phyloP scores from a whole-genome alignment of 2,329 filamentous ascomycete species.

The Biscogniauxia sp. region DNA sequence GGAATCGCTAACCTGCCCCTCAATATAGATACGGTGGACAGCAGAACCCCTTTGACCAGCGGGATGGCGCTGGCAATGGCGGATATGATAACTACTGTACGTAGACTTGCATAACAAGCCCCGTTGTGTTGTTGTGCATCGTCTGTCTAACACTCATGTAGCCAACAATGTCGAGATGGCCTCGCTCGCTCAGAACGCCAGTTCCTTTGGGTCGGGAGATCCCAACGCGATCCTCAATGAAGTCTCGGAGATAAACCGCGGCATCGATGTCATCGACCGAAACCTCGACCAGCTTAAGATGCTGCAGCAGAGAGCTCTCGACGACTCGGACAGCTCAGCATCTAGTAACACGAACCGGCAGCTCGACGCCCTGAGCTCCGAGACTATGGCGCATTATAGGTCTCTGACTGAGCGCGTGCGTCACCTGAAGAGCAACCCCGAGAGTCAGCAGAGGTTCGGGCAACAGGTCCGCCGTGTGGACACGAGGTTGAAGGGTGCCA shows the following conservation, averaged over 20 bases:
- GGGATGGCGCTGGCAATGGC: slow-evolving; percentile 38
- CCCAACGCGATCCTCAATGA: slow-evolving; percentile 81
- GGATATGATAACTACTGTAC: slow-evolving; percentile 41
- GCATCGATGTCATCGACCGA: slow-evolving; percentile 70
- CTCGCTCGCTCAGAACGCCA: slow-evolving; percentile 54
- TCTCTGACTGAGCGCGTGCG: slow-evolving; percentile 76
- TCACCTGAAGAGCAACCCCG: slow-evolving; percentile 76
- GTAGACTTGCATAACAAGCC: slow-evolving; percentile 6
- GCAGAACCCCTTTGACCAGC: slow-evolving; percentile 59
- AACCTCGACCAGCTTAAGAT: slow-evolving; percentile 70
- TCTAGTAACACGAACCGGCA: slow-evolving; percentile 65
- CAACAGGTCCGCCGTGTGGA: slow-evolving; percentile 81
- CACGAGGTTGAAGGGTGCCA: slow-evolving; percentile 74
- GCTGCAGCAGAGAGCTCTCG: slow-evolving; percentile 69
- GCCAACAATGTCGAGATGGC: slow-evolving; percentile 68
- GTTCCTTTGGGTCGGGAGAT: slow-evolving; percentile 50
- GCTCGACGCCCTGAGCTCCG: slow-evolving; percentile 70
- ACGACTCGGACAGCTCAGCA: slow-evolving; percentile 69
- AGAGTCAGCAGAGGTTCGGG: slow-evolving; percentile 71
- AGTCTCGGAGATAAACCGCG: slow-evolving; percentile 75
- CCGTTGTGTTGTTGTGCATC: neutral
- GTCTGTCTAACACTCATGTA: slow-evolving; percentile 22
- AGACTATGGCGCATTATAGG: slow-evolving; percentile 82
- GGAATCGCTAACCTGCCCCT: slow-evolving; percentile 30
- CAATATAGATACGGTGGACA: slow-evolving; percentile 50